These are phyloP conservation scores for Tilletia indica DNA, from an alignment of 1,284 basidiomycete species.

Conservation along the genomic window DNA sequence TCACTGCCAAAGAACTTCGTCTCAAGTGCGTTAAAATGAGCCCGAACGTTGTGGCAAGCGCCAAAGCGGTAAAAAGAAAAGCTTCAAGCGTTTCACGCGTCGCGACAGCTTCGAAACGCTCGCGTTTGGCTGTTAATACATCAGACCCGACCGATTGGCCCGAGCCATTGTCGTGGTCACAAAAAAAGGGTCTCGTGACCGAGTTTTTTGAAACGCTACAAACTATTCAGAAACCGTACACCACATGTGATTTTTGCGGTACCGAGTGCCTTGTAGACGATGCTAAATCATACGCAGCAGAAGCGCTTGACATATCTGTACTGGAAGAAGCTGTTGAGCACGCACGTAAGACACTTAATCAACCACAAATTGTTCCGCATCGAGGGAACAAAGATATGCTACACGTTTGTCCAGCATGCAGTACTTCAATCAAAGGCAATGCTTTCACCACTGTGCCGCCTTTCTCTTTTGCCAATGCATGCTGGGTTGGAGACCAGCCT, in stretches of 20 bases:
- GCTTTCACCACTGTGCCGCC: not conserved
- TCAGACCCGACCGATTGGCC: no score
- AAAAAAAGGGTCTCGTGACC: no score
- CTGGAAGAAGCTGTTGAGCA: not conserved
- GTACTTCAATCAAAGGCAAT: not conserved
- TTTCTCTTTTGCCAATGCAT: not conserved
- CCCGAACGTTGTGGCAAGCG: no score
- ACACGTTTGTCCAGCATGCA: not conserved
- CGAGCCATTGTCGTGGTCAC: no score
- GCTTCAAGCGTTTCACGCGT: no score
- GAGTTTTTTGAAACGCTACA: no score
- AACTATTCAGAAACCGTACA: no score
- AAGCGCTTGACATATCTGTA: not conserved
- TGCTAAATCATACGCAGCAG: not conserved
- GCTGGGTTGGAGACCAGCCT: not conserved
- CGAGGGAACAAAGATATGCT: not conserved
- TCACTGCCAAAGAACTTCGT: not conserved
- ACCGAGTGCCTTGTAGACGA: not conserved
- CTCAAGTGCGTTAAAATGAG: no score
- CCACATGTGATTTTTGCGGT: not conserved
- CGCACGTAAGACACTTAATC: not conserved
- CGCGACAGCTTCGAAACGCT: no score
- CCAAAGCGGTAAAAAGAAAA: no score
- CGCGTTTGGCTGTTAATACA: no score
- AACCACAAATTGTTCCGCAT: not conserved